Percentiles rank a stretch among this genome's conserved stretches.
phyloP scores from a whole-genome alignment of 2,329 filamentous ascomycete species.

The Ascochyta viciae-villosae region DNA sequence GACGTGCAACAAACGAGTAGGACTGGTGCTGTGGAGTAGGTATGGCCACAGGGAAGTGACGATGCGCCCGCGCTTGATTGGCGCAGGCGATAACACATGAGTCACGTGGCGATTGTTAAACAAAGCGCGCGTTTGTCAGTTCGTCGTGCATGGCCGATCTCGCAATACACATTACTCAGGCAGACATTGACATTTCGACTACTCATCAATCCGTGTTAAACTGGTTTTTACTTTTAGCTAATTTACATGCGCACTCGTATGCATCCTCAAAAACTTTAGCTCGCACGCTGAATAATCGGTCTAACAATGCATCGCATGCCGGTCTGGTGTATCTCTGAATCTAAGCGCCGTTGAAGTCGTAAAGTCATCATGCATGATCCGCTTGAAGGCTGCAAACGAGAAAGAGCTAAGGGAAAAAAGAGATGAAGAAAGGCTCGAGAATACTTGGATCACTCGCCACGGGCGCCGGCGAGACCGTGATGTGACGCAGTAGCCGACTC shows the following conservation, averaged over 20 bases:
- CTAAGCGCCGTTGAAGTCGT: conserved; percentile 9
- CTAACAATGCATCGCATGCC: not conserved
- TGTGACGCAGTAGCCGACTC: conserved; percentile 42
- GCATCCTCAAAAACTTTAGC: not conserved
- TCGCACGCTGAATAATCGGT: not conserved
- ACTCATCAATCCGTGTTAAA: not conserved
- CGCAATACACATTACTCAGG: not conserved
- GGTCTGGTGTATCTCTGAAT: not conserved
- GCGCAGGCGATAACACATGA: conserved; percentile 3
- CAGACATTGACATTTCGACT: not conserved
- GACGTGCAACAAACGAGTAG: not conserved
- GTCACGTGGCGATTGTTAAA: conserved; percentile 10
- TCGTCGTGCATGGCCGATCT: conserved; percentile 1
- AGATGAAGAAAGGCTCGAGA: not conserved
- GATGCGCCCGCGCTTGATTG: conserved; percentile 5
- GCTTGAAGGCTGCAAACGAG: conserved; percentile 1
- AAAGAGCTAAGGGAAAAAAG: not conserved
- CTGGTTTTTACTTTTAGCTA: not conserved
- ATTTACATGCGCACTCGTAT: not conserved
- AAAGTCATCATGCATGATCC: not conserved
- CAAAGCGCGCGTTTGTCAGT: too few species aligned
- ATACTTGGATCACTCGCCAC: conserved; percentile 35
- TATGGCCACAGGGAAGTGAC: conserved; percentile 8
- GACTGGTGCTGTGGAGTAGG: conserved; percentile 3
- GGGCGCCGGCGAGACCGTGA: conserved; percentile 46